A percentile compares a stretch with the other conserved stretches of the same genome.
phyloP scores from a whole-genome alignment of 2,329 filamentous ascomycete genomes.

The Phialemonium atrogriseum region DNA sequence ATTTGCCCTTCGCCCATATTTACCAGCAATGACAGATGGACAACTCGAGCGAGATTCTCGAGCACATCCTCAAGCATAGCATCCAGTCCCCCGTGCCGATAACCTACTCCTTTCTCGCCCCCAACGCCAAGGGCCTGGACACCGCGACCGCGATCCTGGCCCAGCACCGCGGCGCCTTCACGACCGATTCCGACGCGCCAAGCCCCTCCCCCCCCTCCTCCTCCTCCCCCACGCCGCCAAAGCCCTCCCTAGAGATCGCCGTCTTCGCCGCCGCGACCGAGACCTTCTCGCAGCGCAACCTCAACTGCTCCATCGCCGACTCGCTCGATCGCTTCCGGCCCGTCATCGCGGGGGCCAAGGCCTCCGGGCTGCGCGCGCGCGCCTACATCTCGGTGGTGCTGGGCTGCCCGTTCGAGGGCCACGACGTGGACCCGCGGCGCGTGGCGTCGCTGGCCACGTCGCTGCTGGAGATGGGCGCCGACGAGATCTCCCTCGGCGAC shows the following conservation, averaged over 20 bases:
- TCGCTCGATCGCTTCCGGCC: slow-evolving; percentile 63
- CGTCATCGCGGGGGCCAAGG: slow-evolving; percentile 62
- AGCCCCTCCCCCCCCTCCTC: slow-evolving; percentile 2
- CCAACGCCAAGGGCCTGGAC: slow-evolving; percentile 65
- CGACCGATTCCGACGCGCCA: slow-evolving; percentile 39
- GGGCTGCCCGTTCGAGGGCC: slow-evolving; percentile 68
- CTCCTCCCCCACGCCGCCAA: slow-evolving; percentile 27
- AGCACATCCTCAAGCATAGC: slow-evolving; percentile 54
- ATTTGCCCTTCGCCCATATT: slow-evolving; percentile 1
- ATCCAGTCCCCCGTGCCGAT: slow-evolving; percentile 47
- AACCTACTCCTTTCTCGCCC: slow-evolving; percentile 73
- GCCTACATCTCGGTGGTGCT: slow-evolving; percentile 77
- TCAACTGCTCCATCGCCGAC: slow-evolving; percentile 70
- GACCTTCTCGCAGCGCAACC: slow-evolving; percentile 70
- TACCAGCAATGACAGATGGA: slow-evolving; percentile 12
- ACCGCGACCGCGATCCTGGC: slow-evolving; percentile 49
- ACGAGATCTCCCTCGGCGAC: slow-evolving; percentile 84
- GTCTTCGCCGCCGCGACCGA: slow-evolving; percentile 80
- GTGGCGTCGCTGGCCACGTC: slow-evolving; percentile 60
- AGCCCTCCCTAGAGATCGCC: slow-evolving; percentile 58
- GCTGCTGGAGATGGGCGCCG: slow-evolving; percentile 77
- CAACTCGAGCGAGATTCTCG: slow-evolving; percentile 60
- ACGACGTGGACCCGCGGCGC: slow-evolving; percentile 52
- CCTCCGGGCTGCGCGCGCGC: slow-evolving; percentile 57
- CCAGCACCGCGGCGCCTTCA: slow-evolving; percentile 38